These are phyloP conservation scores for Hirschioporus abietinus DNA, from an alignment of 768 basidiomycete genomes.

Conservation along the genomic window DNA sequence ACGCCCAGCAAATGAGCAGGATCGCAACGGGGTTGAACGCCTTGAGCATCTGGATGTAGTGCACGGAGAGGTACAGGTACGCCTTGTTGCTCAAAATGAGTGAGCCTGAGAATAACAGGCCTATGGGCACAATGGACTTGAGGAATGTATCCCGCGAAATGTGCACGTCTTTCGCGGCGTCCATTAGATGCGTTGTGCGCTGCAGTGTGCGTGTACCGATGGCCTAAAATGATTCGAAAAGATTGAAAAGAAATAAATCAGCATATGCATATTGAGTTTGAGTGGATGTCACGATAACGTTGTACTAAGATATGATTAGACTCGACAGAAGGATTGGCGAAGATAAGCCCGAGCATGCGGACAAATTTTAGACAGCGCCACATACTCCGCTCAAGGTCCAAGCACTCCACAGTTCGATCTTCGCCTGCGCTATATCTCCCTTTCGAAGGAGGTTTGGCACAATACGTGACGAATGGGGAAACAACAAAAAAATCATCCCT, in stretches of 20 bases:
- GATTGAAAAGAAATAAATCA: background rate
- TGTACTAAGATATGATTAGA: background rate
- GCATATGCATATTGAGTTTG: background rate
- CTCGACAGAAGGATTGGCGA: background rate
- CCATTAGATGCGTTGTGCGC: slow-evolving; percentile 75
- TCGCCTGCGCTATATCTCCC: background rate
- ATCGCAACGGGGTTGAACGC: slow-evolving; percentile 90
- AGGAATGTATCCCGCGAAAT: slow-evolving; percentile 77
- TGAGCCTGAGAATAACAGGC: slow-evolving; percentile 87
- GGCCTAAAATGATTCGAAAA: slow-evolving; percentile 33
- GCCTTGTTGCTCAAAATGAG: slow-evolving; percentile 90
- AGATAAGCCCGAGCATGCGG: background rate
- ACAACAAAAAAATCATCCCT: background rate
- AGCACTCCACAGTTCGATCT: background rate
- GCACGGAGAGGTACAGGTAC: slow-evolving; percentile 85
- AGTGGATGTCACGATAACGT: background rate
- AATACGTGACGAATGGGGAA: background rate
- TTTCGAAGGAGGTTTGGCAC: too few relatives aligned
- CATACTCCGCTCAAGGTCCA: background rate
- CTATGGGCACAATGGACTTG: slow-evolving; percentile 88
- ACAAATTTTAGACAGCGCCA: background rate
- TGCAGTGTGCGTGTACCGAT: slow-evolving; percentile 84
- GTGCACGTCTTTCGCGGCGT: slow-evolving; percentile 72
- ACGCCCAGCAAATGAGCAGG: slow-evolving; percentile 88
- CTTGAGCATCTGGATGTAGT: slow-evolving; percentile 98